Evolutionary conservation across 148 eudicot species (phyloP).

Genomic region (Nepenthes mirabilis): DNA sequence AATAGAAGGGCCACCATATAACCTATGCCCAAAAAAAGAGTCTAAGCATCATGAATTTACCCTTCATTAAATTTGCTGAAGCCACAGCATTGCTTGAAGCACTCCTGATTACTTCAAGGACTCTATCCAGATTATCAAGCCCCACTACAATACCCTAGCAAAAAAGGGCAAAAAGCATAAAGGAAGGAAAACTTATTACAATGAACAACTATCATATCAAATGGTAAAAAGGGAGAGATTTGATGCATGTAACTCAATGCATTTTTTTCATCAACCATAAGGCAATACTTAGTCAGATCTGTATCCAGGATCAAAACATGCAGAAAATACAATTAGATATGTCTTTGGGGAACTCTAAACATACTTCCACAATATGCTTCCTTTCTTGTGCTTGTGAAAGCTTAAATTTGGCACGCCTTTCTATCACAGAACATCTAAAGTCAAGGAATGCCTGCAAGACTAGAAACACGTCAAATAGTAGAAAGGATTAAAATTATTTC

Average conservation of each 20-base stretch:
- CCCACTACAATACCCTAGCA: conserved; percentile 73
- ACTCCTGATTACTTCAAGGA: conserved; percentile 62
- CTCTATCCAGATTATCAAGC: conserved; percentile 78
- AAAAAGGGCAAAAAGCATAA: neutral
- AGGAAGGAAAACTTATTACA: conserved; percentile 2
- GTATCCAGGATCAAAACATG: no score
- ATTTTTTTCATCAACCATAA: no score
- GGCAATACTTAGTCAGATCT: no score
- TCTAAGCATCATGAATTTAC: conserved; percentile 19
- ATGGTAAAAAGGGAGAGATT: neutral
- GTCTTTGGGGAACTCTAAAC: neutral
- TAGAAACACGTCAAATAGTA: no score
- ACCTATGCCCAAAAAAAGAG: no score
- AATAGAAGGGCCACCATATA: neutral
- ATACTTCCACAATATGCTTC: conserved; percentile 83
- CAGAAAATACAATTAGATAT: no score
- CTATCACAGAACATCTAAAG: conserved; percentile 77
- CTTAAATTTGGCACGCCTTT: conserved; percentile 76
- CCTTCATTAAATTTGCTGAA: conserved; percentile 46
- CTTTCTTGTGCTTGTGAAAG: conserved; percentile 76
- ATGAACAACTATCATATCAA: neutral
- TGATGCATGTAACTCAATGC: neutral
- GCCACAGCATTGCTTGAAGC: conserved; percentile 72
- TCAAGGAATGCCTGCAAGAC: conserved; percentile 76
- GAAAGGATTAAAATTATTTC: neutral